Conservation (phyloP, 2,329 filamentous ascomycete species). For the Aspergillus novoparasiticus region DNA sequence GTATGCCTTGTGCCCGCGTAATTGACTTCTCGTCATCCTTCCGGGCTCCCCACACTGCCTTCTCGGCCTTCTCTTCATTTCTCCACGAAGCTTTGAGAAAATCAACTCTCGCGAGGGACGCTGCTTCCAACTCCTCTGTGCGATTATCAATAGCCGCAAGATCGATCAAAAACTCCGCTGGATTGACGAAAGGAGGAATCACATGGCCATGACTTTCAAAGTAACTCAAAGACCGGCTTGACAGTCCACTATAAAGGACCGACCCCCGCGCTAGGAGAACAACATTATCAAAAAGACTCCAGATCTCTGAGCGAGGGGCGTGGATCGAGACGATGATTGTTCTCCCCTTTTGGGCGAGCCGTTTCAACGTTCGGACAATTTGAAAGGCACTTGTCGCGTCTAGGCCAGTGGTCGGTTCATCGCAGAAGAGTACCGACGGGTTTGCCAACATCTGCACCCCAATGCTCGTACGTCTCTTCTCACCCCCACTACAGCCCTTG, state of each 20-base stretch:
- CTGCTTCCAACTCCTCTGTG: slow-evolving; percentile 64
- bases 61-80: slow-evolving; percentile 2
- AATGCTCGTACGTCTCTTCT: slow-evolving; percentile 75
- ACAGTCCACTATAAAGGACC: slow-evolving; percentile 67
- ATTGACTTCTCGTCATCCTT: neutral
- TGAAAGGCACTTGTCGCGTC: slow-evolving; percentile 78
- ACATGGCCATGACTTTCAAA: slow-evolving; percentile 63
- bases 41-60: slow-evolving; percentile 5
- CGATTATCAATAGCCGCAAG: slow-evolving; percentile 74
- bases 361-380: slow-evolving; percentile 69
- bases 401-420: slow-evolving; percentile 74
- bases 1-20: neutral
- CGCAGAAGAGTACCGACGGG: slow-evolving; percentile 74
- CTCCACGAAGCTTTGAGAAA: slow-evolving; percentile 64
- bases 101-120: slow-evolving; percentile 63
- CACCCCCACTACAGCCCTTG: slow-evolving; percentile 76
- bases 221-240: slow-evolving; percentile 62
- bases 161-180: slow-evolving; percentile 75
- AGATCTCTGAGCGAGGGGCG: slow-evolving; percentile 77
- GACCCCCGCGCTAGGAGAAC: slow-evolving; percentile 68
- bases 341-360: slow-evolving; percentile 66
- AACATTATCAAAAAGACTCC: slow-evolving; percentile 73
- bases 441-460: slow-evolving; percentile 79
- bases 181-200: slow-evolving; percentile 73
- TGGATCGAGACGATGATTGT: slow-evolving; percentile 77